Base-by-base conservation (phyloP, 2,329 filamentous ascomycete species). In the Beauveria sp. region DNA sequence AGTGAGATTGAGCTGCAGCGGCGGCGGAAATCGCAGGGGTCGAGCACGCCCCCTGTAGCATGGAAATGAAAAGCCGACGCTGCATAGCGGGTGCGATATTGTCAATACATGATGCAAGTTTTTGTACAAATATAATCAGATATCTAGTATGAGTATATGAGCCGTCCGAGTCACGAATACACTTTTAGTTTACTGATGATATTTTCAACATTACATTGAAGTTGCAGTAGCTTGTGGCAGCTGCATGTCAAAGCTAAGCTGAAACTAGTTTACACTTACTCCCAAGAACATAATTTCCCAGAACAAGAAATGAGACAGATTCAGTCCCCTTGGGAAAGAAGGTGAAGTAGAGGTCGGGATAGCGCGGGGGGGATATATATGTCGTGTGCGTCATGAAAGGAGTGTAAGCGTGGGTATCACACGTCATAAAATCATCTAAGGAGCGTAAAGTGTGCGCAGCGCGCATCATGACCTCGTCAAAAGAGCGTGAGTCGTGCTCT, bases 1-100 rank as follows among this genome's bases (percentile, higher is more conserved):
- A 65, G 63, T 31, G 63, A 63, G 5, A 58, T 63, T 48, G 63
- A 65, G 40, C 45, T 65, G 48, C 62, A 63, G 46, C 57, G 49
- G 31, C 42, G 49, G 4, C 46, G 51, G 2, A 63, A 60, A 18
- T 58, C 60, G 9, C 60, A 62, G 24, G 48, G 53, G 5, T 52
- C 20, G n/a, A 52, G 38, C 5, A 52, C 54, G 16, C 45, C 60
- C 16, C 48, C 54, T 0, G 48, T 58, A 3, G 12, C 5, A 46
- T 46, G 42, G 34, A 62, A 24, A 34, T 18, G 42, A 38, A 62
- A 16, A 4, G 34, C 22, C 24, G 24, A 24, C 3, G 31, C 22
- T 49, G 20, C 5, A 58, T 42, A 58, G 55, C 22, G 45, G 5
- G 20, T 20, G 42, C 12, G 31, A 50, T 49, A 8, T 34, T 38